These are phyloP conservation scores for Rutstroemia sp. DNA, from an alignment of 2,329 filamentous ascomycete species.

Conservation along the genomic window DNA sequence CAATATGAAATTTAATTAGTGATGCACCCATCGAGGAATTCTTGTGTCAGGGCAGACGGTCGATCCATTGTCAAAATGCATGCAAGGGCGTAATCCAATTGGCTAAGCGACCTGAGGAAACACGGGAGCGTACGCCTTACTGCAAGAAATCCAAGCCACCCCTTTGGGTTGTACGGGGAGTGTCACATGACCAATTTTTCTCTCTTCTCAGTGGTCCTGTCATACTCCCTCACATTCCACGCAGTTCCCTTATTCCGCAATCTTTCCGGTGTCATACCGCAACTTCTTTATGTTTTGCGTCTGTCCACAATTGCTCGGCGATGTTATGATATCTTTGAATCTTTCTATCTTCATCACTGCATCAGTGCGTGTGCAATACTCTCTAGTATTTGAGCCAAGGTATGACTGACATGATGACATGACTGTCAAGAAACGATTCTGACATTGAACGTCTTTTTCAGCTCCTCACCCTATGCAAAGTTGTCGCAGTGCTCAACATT, in stretches of 20 bases:
- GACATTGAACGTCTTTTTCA: conserved; percentile 2
- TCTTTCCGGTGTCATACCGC: conserved; percentile 5
- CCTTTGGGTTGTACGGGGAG: not conserved
- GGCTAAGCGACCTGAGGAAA: not conserved
- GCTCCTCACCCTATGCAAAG: not conserved
- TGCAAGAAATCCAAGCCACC: not conserved
- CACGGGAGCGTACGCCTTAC: not conserved
- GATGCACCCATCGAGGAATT: conserved; percentile 9
- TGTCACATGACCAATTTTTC: conserved; percentile 15
- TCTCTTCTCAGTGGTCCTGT: conserved; percentile 7
- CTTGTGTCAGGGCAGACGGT: not conserved
- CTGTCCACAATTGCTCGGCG: not conserved
- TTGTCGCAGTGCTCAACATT: conserved; percentile 15
- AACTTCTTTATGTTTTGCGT: not conserved
- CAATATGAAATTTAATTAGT: conserved; percentile 8
- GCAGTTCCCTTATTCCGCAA: conserved; percentile 8
- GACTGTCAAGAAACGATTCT: not conserved
- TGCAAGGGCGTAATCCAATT: conserved; percentile 5
- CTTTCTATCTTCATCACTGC: too few species aligned
- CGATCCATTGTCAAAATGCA: conserved; percentile 6
- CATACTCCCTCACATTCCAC: conserved; percentile 14
- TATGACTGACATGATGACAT: not conserved
- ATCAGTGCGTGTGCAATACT: too few species aligned
- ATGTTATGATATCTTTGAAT: too few species aligned
- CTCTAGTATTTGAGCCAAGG: not conserved